Percentiles rank a stretch among this genome's conserved stretches.
Conservation (phyloP, 305 asterid species). For the Rubia occidens region DNA sequence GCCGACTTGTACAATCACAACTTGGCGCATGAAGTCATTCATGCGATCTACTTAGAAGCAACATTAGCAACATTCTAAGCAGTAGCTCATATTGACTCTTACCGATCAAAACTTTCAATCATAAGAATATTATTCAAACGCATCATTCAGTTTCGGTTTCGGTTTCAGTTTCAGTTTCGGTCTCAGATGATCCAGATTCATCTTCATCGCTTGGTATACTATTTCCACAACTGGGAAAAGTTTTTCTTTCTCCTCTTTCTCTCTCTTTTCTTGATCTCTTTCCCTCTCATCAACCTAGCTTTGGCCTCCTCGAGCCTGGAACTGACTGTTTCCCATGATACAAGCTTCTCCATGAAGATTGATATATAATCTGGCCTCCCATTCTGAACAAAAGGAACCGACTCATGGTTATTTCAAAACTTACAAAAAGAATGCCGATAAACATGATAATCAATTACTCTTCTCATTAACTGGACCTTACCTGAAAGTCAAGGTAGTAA, state of each 20-base stretch:
- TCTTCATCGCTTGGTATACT: conserved; percentile 48
- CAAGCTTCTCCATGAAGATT: conserved; percentile 74
- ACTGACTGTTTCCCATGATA: conserved; percentile 86
- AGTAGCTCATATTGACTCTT: background rate
- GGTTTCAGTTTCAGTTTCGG: background rate
- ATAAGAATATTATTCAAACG: background rate
- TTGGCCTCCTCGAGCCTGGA: conserved; percentile 76
- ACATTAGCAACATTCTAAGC: background rate
- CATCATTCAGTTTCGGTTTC: conserved; percentile 28
- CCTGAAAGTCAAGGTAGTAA: conserved; percentile 90
- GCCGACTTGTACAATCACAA: background rate
- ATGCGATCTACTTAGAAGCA: background rate
- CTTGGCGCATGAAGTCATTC: background rate
- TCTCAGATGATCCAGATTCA: conserved; percentile 24
- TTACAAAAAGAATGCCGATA: background rate
- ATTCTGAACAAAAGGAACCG: conserved; percentile 36
- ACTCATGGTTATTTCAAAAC: conserved; percentile 1
- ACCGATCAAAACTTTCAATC: background rate
- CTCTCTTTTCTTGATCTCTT: conserved; percentile 39
- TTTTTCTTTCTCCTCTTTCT: conserved; percentile 24
- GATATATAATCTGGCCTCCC: conserved; percentile 77
- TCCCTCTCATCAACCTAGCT: conserved; percentile 59
- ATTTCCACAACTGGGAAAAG: conserved; percentile 32
- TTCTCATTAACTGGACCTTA: conserved; percentile 19
- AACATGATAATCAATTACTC: conserved; percentile 12